These are phyloP conservation scores for Daldinia bambusicola DNA, from an alignment of 495 filamentous ascomycete genomes.

Conservation along the genomic window DNA sequence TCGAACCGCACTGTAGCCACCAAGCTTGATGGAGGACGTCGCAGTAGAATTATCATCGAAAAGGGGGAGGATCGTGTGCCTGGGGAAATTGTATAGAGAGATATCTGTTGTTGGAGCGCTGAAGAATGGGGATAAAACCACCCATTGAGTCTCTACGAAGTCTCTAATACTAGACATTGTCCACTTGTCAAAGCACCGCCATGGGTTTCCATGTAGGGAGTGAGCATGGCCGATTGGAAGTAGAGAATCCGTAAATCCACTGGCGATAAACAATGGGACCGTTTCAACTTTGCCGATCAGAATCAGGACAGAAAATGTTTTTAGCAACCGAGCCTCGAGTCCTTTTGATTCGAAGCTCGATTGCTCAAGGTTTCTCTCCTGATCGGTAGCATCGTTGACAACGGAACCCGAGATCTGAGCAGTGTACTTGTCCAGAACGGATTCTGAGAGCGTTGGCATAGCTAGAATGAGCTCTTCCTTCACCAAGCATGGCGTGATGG, in stretches of 20 bases:
- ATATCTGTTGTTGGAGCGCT: not conserved
- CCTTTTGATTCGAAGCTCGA: not conserved
- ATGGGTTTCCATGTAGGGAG: not conserved
- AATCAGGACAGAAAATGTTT: slow-evolving; percentile 21
- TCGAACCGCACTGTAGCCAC: slow-evolving; percentile 13
- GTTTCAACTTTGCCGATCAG: slow-evolving; percentile 21
- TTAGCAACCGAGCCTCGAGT: slow-evolving; percentile 3
- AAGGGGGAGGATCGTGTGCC: slow-evolving; percentile 14
- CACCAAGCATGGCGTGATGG: slow-evolving; percentile 16
- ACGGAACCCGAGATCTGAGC: slow-evolving; percentile 4
- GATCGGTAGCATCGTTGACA: not conserved
- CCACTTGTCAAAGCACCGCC: slow-evolving; percentile 24
- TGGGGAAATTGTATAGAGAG: slow-evolving; percentile 19
- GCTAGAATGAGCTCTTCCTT: slow-evolving; percentile 28
- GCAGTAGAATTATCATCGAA: not conserved
- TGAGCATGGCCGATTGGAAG: slow-evolving; percentile 25
- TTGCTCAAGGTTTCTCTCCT: not conserved
- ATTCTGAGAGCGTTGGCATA: slow-evolving; percentile 19
- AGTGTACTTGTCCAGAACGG: slow-evolving; percentile 21
- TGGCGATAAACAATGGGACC: slow-evolving; percentile 21
- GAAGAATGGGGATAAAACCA: slow-evolving; percentile 26
- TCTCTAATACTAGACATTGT: slow-evolving; percentile 10
- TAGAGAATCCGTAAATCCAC: slow-evolving; percentile 20
- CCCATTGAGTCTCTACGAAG: slow-evolving; percentile 28
- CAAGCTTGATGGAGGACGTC: not conserved